phyloP scores from a whole-genome alignment of 2,329 filamentous ascomycete genomes.

The Fusarium paranaense region DNA sequence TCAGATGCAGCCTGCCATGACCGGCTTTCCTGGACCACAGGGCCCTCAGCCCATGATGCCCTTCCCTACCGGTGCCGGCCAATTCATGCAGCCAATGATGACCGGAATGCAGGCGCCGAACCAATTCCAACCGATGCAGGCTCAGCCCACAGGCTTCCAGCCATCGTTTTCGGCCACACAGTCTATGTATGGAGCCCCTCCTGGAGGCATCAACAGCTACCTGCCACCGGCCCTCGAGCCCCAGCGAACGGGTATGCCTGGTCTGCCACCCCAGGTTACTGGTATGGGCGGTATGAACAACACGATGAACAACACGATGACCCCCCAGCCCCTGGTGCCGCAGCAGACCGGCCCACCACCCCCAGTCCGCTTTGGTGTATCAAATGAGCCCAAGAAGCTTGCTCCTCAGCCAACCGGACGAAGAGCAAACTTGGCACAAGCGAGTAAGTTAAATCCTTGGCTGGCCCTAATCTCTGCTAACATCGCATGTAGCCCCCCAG shows the following conservation, averaged over 20 bases:
- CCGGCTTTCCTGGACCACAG: constrained; percentile 50
- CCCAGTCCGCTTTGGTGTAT: constrained; percentile 88
- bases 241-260: constrained; percentile 66
- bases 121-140: constrained; percentile 63
- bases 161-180: constrained; percentile 59
- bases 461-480: constrained; percentile 27
- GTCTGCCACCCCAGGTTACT: constrained; percentile 62
- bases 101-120: constrained; percentile 56
- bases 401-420: constrained; percentile 88
- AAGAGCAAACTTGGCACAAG: constrained; percentile 90
- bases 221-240: constrained; percentile 71
- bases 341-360: constrained; percentile 77
- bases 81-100: constrained; percentile 63
- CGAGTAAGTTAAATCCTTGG: constrained; percentile 78
- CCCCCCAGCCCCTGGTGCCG: constrained; percentile 59
- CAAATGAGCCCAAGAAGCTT: constrained; percentile 78
- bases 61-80: constrained; percentile 51
- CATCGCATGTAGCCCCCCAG: constrained; percentile 56
- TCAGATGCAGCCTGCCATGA: constrained; percentile 57
- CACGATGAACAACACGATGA: constrained; percentile 52
- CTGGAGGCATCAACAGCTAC: constrained; percentile 65
- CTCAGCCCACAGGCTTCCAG: constrained; percentile 74
- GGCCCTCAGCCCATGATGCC: constrained; percentile 51
- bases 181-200: constrained; percentile 56
- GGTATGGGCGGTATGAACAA: constrained; percentile 62